phyloP scores from a whole-genome alignment of 257 asterid species.

The Solanum chaucha region DNA sequence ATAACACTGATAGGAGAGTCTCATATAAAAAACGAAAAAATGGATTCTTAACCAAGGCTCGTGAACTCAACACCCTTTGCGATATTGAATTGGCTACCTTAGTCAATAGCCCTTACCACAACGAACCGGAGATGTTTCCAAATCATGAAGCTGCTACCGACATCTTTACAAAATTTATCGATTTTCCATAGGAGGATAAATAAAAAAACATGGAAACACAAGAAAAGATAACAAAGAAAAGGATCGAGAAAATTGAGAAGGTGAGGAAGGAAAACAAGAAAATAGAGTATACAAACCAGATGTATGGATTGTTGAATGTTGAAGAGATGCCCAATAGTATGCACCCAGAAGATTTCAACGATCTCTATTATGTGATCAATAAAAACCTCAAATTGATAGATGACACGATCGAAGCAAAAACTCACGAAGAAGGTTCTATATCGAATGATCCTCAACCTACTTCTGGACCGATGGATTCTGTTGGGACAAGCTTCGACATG shows the following conservation, averaged over 20 bases:
- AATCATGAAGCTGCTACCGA: not conserved
- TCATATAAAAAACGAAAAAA: too few relatives aligned
- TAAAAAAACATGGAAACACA: not conserved
- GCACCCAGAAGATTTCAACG: not conserved
- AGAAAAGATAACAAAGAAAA: not conserved
- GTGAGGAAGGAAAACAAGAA: not conserved
- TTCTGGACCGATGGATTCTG: too few relatives aligned
- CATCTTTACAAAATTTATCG: not conserved
- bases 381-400: not conserved
- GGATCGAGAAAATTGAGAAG: not conserved
- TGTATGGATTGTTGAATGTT: not conserved
- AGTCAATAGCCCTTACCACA: not conserved
- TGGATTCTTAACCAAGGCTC: not conserved
- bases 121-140: not conserved
- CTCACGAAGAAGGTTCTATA: not conserved
- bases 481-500: too few relatives aligned
- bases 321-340: not conserved
- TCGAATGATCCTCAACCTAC: not conserved
- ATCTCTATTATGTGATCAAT: not conserved
- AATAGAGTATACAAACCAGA: not conserved
- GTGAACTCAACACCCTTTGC: too few relatives aligned
- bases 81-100: not conserved
- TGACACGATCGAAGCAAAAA: not conserved
- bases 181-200: not conserved
- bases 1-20: too few relatives aligned